Base-by-base conservation (phyloP, 768 basidiomycete genomes). In the Ephemerocybe angulata region DNA sequence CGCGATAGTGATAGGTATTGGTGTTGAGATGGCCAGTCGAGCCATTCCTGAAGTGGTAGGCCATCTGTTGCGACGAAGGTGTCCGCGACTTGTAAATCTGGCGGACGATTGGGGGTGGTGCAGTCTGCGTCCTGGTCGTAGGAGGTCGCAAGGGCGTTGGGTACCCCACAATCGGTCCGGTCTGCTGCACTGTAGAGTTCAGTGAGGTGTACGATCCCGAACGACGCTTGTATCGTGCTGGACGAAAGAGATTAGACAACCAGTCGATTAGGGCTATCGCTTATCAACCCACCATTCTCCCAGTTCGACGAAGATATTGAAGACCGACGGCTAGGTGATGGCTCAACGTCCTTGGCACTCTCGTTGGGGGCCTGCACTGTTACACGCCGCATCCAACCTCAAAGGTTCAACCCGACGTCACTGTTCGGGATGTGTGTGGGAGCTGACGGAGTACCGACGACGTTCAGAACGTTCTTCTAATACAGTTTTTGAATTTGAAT, bases 61-160 rank as follows among this genome's bases (percentile, higher is more conserved):
- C n/a, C 38, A 19, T 17, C 40, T 40, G 38, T 13, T 21, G 24
- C 6, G 35, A 25, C 5, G 51, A 40, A 11, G 35, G 51, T 3
- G 51, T 40, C 5, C 51, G 19, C 37, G 31, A 33, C 51, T 52
- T 52, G 5, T 41, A 21, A 38, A 42, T 42, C 13, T n/a, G 51
- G 24, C 51, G 33, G 17, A 35, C 33, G 33, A 35, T 17, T 8
- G 33, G 30, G 35, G 33, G 50, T 8, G 33, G 51, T 10, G 51
- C 35, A 25, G 51, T 40, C 21, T 24, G 38, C 17, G 38, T 42
- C n/a, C 37, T 33, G 1, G 12, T 27, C 38, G 35, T 28, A 13
- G 37, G 38, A 42, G 51, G 51, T 6, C 35, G 30, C 33, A 27
- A 24, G 38, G n/a, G n/a, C 13, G 35, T 52, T 19, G 24, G 27